Base-by-base conservation (phyloP, 768 basidiomycete genomes). In the Pholiota microspora region DNA sequence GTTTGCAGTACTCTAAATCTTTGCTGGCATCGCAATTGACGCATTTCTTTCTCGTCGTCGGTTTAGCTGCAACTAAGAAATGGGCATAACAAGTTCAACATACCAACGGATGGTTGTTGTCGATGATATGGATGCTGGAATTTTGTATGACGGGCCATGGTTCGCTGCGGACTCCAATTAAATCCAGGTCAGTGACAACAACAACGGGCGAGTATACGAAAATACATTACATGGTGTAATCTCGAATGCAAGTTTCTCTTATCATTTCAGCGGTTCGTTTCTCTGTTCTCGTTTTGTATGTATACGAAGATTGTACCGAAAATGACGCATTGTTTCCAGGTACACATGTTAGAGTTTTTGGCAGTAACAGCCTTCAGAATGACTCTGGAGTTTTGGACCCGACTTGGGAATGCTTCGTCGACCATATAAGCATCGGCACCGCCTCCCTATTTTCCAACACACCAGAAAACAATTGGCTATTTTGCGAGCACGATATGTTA, bases 391-490 rank as follows among this genome's bases (percentile, higher is more conserved):
- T 48, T 2, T 24, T 52, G 21, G 53, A 54, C 36, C 60, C 60
- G 9, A 50, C 49, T 24, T 62, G 52, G 52, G 51, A 53, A 24
- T 62, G 60, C 32, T 51, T 54, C 15, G 31, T 62, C 34, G 60
- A 62, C 57, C 54, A 61, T 15, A 58, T 61, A 34, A 60, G 58
- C 51, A 66, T 65, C n/a, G n/a, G n/a, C n/a, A n/a, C n/a, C n/a
- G n/a, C n/a, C n/a, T n/a, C n/a, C n/a, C n/a, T n/a, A n/a, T n/a
- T n/a, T n/a, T n/a, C n/a, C n/a, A n/a, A n/a, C n/a, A n/a, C n/a
- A n/a, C n/a, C n/a, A n/a, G n/a, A n/a, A n/a, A n/a, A n/a, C n/a
- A n/a, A n/a, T n/a, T n/a, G n/a, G n/a, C n/a, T n/a, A n/a, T n/a
- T n/a, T n/a, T n/a, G n/a, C n/a, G n/a, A n/a, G n/a, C n/a, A n/a